Base-by-base conservation (phyloP, 441 rosid species). In the Capsella rubella region DNA sequence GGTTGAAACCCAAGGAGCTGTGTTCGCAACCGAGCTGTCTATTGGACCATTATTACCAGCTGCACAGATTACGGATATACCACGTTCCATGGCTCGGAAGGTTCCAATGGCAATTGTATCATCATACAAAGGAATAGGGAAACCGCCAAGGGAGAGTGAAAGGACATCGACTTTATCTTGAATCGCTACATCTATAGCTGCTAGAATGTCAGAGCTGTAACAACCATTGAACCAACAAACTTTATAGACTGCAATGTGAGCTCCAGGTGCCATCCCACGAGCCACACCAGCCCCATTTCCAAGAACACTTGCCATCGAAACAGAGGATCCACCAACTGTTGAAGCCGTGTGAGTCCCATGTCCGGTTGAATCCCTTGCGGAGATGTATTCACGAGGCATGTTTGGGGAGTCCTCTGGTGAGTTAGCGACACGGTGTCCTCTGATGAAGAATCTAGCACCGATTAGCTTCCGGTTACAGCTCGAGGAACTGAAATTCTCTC, bases 191-290 rank as follows among this genome's bases (percentile, higher is more conserved):
- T 89, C 92, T 76, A 87, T 89, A 3, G 90, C 95, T 10, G 95
- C 92, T 6, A 89, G 71, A 16, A 89, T 87, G 50, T 89, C 95
- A 2, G 92, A 87, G 82, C 92, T 87, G 76, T 87, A 89, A 69
- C 95, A 89, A 27, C 95, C 95, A 42, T 70, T 80, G 79, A 82
- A 83, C 95, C 95, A 89, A 82, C 91, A 89, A 11, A 89, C 95
- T 78, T 89, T 89, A 72, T 87, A 89, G 27, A 80, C 80, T 0
- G 95, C 95, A 72, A 89, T 76, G 76, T 87, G 92, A 25, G 95
- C 80, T 55, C 84, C 84, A 0, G 90, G 90, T 1, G 95, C 95
- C 86, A 89, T 83, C 16, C 95, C 95, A 0, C 86, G 80, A 59
- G 95, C 92, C 32, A 81, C 84, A 6, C 90, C 95, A 16, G 84